Percentiles rank a stretch among this genome's conserved stretches.
phyloP scores from a whole-genome alignment of 257 asterid genomes.

The Nicotiana benthamiana region DNA sequence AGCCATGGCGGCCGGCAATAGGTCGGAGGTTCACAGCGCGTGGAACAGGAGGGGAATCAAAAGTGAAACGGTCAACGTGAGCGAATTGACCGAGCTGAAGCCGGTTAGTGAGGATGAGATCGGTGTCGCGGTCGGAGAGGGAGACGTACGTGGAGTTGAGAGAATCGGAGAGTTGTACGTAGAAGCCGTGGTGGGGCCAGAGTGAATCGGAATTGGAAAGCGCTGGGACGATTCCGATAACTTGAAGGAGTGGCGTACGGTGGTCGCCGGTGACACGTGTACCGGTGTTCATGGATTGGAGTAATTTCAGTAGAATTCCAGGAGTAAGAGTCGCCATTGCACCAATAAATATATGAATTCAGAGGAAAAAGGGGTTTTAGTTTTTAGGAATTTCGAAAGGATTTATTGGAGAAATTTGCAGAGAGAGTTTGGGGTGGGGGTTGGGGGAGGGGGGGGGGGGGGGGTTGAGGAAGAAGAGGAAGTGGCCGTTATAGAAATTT shows the following conservation, averaged over 20 bases:
- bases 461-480: background rate
- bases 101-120: constrained; percentile 68
- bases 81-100: constrained; percentile 92
- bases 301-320: constrained; percentile 82
- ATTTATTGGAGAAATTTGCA: background rate
- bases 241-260: constrained; percentile 91
- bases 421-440: background rate
- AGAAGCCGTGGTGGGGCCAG: constrained; percentile 80
- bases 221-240: constrained; percentile 81
- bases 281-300: constrained; percentile 75
- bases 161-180: constrained; percentile 87
- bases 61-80: constrained; percentile 65
- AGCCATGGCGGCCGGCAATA: constrained; percentile 64
- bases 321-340: constrained; percentile 79
- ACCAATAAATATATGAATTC: no score
- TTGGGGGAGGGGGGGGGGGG: no score
- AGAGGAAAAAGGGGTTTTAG: no score
- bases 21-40: constrained; percentile 64
- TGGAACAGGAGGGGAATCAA: constrained; percentile 73
- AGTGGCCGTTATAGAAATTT: constrained; percentile 2
- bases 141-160: constrained; percentile 84
- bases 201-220: constrained; percentile 67
- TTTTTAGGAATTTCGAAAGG: no score
- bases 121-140: constrained; percentile 74
- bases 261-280: constrained; percentile 89